Evolutionary conservation across 2,329 filamentous ascomycete species (phyloP), one percentile per base, ranked within the genome.

Genomic region (Aspergillus amoenus): DNA sequence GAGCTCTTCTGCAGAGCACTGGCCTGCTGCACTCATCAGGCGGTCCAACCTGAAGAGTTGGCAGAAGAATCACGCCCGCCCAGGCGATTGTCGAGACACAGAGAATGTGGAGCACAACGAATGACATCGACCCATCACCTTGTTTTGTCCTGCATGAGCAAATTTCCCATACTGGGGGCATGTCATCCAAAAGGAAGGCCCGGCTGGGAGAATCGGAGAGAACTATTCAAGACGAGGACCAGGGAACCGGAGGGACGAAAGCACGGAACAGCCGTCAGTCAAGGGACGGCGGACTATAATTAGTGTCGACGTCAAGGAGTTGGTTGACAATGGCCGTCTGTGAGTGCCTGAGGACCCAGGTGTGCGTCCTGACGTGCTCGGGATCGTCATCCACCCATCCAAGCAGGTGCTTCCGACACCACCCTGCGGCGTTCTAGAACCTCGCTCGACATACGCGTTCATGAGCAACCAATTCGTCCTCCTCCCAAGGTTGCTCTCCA

Each of bases 1-100:
- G 59, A 59, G 44, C 56, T 57, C 55, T 58, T 58, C 57, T 59
- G 58, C 56, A 50, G 50, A 57, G 45, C 39, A 55, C 50, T 52
- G 50, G 42, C 40, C 43, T 34, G 12, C 41, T 59, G 32, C 30
- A 18, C 39, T 27, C 43, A 15, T 30, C 55, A 52, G 30, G 39
- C 49, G 48, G 37, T 54, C 41, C 40, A 17, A 56, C 51, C 47
- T 30, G 27, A 30, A 30, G 27, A 30, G 8, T 30, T 30, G 27
- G 8, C 27, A 30, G 27, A 37, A 24, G 24, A 24, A 24, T 24
- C 5, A 24, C 7, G 32, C 11, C 32, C 32, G 9, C 32, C 32
- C 6, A 5, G 34, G 15, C 13, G n/a, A n/a, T n/a, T 37, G 34
- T 37, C 34, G 15, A 37, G 34, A 30, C 8, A 9, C 27, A 30